Conservation (phyloP, 2,329 filamentous ascomycete genomes). For the Aspergillus sp. region DNA sequence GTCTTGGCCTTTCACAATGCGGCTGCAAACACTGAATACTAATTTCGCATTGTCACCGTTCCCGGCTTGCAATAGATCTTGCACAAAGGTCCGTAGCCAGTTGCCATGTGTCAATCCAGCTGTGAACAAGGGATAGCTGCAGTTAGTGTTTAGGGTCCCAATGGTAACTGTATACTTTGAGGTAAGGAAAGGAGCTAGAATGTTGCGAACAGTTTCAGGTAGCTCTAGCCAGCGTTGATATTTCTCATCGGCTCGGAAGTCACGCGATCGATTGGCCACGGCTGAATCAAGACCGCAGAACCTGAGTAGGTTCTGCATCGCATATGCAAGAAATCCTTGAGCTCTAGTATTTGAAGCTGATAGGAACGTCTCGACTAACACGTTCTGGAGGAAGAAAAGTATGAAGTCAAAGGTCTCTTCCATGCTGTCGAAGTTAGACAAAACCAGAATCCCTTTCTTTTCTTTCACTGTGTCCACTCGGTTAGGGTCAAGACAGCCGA, state of each 20-base stretch:
- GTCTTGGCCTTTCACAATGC: constrained; percentile 83
- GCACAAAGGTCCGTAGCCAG: constrained; percentile 80
- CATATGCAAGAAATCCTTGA: constrained; percentile 89
- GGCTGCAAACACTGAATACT: constrained; percentile 78
- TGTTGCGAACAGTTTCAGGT: constrained; percentile 74
- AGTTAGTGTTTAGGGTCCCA: constrained; percentile 55
- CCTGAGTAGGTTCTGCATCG: constrained; percentile 87
- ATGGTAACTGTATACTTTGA: constrained; percentile 77
- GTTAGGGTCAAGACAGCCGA: constrained; percentile 91
- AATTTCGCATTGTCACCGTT: constrained; percentile 73
- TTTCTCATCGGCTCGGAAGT: constrained; percentile 60
- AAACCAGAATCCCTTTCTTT: constrained; percentile 78
- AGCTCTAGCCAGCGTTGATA: constrained; percentile 77
- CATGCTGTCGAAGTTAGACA: constrained; percentile 79
- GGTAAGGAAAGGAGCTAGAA: constrained; percentile 81
- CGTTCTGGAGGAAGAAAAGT: constrained; percentile 79
- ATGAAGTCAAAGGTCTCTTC: constrained; percentile 84
- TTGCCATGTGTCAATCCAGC: constrained; percentile 68
- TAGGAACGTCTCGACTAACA: constrained; percentile 87
- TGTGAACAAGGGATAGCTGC: constrained; percentile 77
- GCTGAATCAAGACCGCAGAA: constrained; percentile 71
- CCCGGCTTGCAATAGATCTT: constrained; percentile 77
- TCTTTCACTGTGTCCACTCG: constrained; percentile 78
- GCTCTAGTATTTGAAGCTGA: constrained; percentile 84
- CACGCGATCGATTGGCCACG: constrained; percentile 53